phyloP scores from a whole-genome alignment of 768 basidiomycete genomes.

The Coprinellus aureogranulatus region DNA sequence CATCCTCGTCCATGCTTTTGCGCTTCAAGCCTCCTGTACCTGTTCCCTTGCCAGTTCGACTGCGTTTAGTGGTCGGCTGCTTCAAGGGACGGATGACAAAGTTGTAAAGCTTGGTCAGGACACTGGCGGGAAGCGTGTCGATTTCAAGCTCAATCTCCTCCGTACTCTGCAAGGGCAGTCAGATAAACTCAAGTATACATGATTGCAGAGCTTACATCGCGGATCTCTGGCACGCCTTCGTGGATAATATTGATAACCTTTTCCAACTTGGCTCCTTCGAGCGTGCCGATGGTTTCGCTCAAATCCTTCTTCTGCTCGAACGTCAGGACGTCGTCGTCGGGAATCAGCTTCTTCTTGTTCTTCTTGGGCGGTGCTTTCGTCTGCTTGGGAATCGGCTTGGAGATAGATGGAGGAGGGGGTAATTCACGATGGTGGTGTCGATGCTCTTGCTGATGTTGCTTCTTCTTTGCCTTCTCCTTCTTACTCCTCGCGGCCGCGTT shows the following conservation, averaged over 20 bases:
- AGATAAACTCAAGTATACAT: constrained; percentile 1
- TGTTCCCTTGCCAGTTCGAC: constrained; percentile 68
- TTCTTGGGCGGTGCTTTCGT: constrained; percentile 52
- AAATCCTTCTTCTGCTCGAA: constrained; percentile 99
- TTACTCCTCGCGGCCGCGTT: constrained; percentile 31
- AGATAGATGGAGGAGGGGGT: constrained; percentile 57
- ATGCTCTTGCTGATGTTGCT: constrained; percentile 75
- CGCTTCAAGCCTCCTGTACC: constrained; percentile 89
- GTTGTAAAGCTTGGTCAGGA: constrained; percentile 92
- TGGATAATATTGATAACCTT: constrained; percentile 94
- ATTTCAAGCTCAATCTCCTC: constrained; percentile 99
- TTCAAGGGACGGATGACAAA: constrained; percentile 83
- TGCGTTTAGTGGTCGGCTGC: constrained; percentile 64
- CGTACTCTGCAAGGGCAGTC: constrained; percentile 61
- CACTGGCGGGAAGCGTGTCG: constrained; percentile 80
- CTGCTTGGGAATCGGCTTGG: constrained; percentile 55
- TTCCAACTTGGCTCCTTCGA: constrained; percentile 82
- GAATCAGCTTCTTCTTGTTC: constrained; percentile 61
- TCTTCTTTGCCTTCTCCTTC: constrained; percentile 62
- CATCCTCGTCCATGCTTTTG: constrained; percentile 96
- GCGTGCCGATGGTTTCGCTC: constrained; percentile 86
- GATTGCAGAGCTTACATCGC: constrained; percentile 63
- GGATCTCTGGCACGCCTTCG: constrained; percentile 88
- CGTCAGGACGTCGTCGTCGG: constrained; percentile 80
- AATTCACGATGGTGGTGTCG: constrained; percentile 63